A percentile compares a stretch with the other conserved stretches of the same genome.
Evolutionary conservation across 2,329 filamentous ascomycete genomes (phyloP).

Genomic region (Cladophialophora yegresii): DNA sequence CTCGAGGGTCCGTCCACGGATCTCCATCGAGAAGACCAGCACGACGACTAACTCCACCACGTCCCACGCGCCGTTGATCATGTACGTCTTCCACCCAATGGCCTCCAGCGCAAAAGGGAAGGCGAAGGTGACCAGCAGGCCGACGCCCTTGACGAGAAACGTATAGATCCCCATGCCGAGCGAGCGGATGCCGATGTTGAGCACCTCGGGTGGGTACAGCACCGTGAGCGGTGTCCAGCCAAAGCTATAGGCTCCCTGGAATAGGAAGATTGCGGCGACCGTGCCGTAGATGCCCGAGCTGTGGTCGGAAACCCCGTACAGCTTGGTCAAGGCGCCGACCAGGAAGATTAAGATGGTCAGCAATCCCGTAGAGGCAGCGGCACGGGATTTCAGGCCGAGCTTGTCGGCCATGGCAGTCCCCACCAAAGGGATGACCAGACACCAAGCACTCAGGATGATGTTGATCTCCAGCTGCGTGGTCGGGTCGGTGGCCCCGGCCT

Average conservation of each 20-base stretch:
- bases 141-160: constrained; percentile 37
- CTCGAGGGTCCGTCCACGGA: constrained; percentile 36
- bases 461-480: constrained; percentile 53
- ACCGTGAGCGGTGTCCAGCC: constrained; percentile 54
- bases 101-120: constrained; percentile 49
- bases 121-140: constrained; percentile 46
- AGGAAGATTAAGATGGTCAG: constrained; percentile 52
- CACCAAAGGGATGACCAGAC: constrained; percentile 46
- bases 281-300: constrained; percentile 47
- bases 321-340: constrained; percentile 54
- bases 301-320: constrained; percentile 43
- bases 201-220: constrained; percentile 54
- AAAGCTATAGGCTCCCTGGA: constrained; percentile 45
- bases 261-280: constrained; percentile 43
- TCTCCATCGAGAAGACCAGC: constrained; percentile 33
- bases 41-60: constrained; percentile 38
- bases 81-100: constrained; percentile 53
- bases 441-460: constrained; percentile 56
- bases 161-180: constrained; percentile 49
- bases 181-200: constrained; percentile 54
- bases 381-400: constrained; percentile 49
- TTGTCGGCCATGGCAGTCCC: constrained; percentile 50
- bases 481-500: constrained; percentile 50
- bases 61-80: constrained; percentile 52
- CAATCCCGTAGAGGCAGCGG: constrained; percentile 43